Conservation (phyloP, 1,139 yeast genomes). For the Candida glucosophila region DNA sequence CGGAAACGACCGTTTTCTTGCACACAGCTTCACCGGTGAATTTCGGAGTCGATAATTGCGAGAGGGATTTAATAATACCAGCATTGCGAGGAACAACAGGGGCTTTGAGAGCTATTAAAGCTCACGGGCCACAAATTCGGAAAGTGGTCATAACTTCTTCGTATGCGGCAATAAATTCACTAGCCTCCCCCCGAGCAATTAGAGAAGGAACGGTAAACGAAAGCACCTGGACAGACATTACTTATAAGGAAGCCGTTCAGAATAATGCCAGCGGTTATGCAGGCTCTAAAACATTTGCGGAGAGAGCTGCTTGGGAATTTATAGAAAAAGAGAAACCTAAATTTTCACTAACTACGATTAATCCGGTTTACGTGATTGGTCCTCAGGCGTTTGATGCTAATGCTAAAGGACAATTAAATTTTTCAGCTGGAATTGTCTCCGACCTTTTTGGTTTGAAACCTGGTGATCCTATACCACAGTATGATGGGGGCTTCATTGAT, state of each 20-base stretch:
- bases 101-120: slow-evolving; percentile 20
- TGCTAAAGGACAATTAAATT: slow-evolving; percentile 22
- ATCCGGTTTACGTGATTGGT: slow-evolving; percentile 43
- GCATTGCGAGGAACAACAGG: slow-evolving; percentile 25
- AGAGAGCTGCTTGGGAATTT: slow-evolving; percentile 30
- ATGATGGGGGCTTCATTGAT: slow-evolving; percentile 2
- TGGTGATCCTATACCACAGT: slow-evolving; percentile 13
- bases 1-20: slow-evolving; percentile 17
- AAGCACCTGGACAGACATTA: slow-evolving; percentile 29
- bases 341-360: slow-evolving; percentile 36
- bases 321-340: slow-evolving; percentile 20
- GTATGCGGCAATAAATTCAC: slow-evolving; percentile 33
- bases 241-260: slow-evolving; percentile 26
- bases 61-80: slow-evolving; percentile 12
- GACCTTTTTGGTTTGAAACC: slow-evolving; percentile 13
- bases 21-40: slow-evolving; percentile 30
- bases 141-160: slow-evolving; percentile 50
- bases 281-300: slow-evolving; percentile 33
- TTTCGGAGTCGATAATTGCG: slow-evolving; percentile 17
- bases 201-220: slow-evolving; percentile 25
- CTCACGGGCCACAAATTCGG: slow-evolving; percentile 38
- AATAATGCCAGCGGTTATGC: slow-evolving; percentile 33
- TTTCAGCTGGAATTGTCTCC: slow-evolving; percentile 28
- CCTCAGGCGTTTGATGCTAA: slow-evolving; percentile 28
- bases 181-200: too few species aligned